Evolutionary conservation across 208 protist species (phyloP).

Genomic region (Trypanosoma rangeli): DNA sequence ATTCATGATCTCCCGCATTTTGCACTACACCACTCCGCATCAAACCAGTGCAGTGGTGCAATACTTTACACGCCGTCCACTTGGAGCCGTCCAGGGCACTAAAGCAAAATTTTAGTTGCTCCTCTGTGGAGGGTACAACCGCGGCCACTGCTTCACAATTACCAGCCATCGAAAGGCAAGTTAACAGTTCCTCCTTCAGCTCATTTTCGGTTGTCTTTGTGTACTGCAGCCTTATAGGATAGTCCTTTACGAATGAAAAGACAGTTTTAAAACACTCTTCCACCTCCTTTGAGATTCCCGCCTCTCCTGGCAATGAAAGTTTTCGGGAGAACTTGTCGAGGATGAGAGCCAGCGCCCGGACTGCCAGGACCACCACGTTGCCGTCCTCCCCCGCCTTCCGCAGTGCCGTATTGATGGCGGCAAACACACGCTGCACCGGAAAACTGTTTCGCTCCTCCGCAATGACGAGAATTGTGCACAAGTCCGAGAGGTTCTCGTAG

Average conservation of each 20-base stretch:
- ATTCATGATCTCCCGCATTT: slow-evolving; percentile 17
- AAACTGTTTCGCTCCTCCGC: slow-evolving; percentile 30
- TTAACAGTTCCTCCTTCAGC: slow-evolving; percentile 74
- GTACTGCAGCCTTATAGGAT: slow-evolving; percentile 31
- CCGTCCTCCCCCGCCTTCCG: slow-evolving; percentile 37
- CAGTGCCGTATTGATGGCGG: slow-evolving; percentile 31
- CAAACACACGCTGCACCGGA: slow-evolving; percentile 32
- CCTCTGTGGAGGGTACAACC: slow-evolving; percentile 44
- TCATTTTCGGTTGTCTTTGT: slow-evolving; percentile 50
- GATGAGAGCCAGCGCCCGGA: slow-evolving; percentile 59
- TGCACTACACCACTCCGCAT: slow-evolving; percentile 31
- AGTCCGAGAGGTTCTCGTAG: slow-evolving; percentile 45
- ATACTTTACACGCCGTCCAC: slow-evolving; percentile 67
- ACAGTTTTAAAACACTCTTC: slow-evolving; percentile 13
- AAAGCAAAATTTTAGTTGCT: slow-evolving; percentile 73
- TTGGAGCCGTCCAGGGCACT: slow-evolving; percentile 54
- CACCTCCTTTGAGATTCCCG: slow-evolving; percentile 13
- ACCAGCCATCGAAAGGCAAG: slow-evolving; percentile 57
- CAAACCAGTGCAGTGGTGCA: slow-evolving; percentile 59
- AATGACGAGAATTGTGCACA: slow-evolving; percentile 56
- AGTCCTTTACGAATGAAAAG: slow-evolving; percentile 32
- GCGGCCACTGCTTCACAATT: slow-evolving; percentile 28
- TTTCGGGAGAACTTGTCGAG: slow-evolving; percentile 62
- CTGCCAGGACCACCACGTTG: slow-evolving; percentile 71
- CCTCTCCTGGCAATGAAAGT: slow-evolving; percentile 14